Base-by-base conservation (phyloP, 768 basidiomycete species). In the Crepidotus variabilis region DNA sequence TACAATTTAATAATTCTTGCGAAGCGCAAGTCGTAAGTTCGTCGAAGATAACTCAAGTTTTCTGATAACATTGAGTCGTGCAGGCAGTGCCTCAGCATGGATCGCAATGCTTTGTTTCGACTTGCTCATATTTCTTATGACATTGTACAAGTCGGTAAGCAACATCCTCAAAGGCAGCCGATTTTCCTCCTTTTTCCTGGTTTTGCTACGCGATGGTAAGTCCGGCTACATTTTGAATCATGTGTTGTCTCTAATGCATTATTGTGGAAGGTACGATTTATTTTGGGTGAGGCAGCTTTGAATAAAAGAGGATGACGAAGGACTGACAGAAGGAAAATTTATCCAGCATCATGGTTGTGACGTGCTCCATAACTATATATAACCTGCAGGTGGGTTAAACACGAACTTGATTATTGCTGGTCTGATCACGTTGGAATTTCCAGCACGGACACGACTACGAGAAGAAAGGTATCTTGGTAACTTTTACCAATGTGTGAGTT, bases 141-240 rank as follows among this genome's bases (percentile, higher is more conserved):
- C 78, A 1, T 36, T 77, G 6, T 71, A 67, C 51, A 74, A 74
- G 52, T 71, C 75, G 2, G 54, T 74, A 24, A 55, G 52, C n/a
- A 59, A 63, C 24, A 62, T 56, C 24, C 61, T 64, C 6, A 56
- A 60, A 16, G 58, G 62, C 13, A 53, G 62, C 14, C 35, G 35
- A 36, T 36, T 36, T 54, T 57, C 61, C 2, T 62, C 60, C 2
- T 60, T 79, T 32, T 48, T 75, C 32, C 51, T 60, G 33, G 54
- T 74, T n/a, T 60, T 80, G n/a, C 57, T 78, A 18, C 71, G 77
- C 14, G 78, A 80, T 60, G 78, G 78, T 77, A 53, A 22, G 70
- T 63, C 34, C 50, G n/a, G 18, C 51, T 35, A 39, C 35, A 23
- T 20, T 50, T 18, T 8, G 21, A 22, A 11, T 34, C 52, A 13